Conservation (phyloP, 495 filamentous ascomycete genomes). For the Bacidia rubella region DNA sequence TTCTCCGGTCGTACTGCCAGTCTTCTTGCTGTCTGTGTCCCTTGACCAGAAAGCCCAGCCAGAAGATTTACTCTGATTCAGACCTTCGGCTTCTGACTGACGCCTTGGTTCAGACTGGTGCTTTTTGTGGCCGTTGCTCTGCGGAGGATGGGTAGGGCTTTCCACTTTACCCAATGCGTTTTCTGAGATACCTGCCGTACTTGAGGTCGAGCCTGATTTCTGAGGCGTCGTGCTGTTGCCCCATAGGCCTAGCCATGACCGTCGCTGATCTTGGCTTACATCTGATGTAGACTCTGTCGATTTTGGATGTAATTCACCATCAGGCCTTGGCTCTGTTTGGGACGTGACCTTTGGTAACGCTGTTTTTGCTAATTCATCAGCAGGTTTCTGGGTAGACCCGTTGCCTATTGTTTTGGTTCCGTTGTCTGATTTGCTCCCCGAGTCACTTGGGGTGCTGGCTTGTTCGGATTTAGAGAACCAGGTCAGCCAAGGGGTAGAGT, state of each 20-base stretch:
- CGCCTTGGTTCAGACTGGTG: background rate
- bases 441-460: background rate
- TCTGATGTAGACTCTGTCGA: background rate
- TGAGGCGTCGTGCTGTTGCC: conserved; percentile 4
- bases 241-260: conserved; percentile 40
- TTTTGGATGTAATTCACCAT: background rate
- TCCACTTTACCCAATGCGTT: background rate
- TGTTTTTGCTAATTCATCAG: too few relatives aligned
- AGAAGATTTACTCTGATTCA: conserved; percentile 34
- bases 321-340: background rate
- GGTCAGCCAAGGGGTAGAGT: conserved; percentile 11
- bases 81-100: conserved; percentile 11
- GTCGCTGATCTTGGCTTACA: conserved; percentile 22
- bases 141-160: background rate
- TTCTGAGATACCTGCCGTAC: background rate
- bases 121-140: background rate
- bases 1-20: conserved; percentile 43
- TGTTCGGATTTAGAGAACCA: conserved; percentile 16
- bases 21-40: conserved; percentile 15
- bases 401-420: background rate
- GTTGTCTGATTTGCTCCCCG: background rate
- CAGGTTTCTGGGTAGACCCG: too few relatives aligned
- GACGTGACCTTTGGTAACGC: background rate
- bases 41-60: conserved; percentile 82
- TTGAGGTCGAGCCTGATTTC: background rate